phyloP scores from a whole-genome alignment of 257 asterid genomes.

The Cynanchum wilfordii region DNA sequence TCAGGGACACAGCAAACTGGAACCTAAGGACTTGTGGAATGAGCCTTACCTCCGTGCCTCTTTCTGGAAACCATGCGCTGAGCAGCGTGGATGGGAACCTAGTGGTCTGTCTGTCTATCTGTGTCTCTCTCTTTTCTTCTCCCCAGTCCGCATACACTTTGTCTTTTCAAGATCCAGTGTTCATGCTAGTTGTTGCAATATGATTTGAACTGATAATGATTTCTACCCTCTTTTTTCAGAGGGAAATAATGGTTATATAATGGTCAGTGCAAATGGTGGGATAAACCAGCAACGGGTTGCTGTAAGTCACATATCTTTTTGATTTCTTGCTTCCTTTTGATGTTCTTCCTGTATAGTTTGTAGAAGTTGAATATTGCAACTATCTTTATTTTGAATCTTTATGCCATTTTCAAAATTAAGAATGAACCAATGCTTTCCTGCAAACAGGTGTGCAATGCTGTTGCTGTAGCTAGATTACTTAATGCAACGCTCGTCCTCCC shows the following conservation, averaged over 20 bases:
- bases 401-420: neutral
- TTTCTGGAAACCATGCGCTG: conserved; percentile 90
- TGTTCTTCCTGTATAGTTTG: neutral
- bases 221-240: conserved; percentile 36
- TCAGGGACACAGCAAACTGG: conserved; percentile 75
- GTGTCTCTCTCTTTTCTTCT: conserved; percentile 4
- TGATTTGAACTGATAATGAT: conserved; percentile 14
- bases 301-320: conserved; percentile 48
- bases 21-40: conserved; percentile 88
- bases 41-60: conserved; percentile 78
- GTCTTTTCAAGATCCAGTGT: neutral
- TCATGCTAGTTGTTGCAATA: conserved; percentile 9
- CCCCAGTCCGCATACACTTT: neutral
- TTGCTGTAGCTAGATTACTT: conserved; percentile 91
- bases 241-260: conserved; percentile 69
- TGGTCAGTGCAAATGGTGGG: conserved; percentile 98
- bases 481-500: conserved; percentile 98
- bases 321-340: conserved; percentile 11
- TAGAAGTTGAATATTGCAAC: neutral
- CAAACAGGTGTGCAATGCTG: conserved; percentile 94
- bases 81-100: conserved; percentile 57
- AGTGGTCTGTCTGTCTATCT: conserved; percentile 57
- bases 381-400: neutral
- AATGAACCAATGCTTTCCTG: neutral
- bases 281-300: conserved; percentile 99